Conservation (phyloP, 2,329 filamentous ascomycete genomes). For the Didymella arachidicola region DNA sequence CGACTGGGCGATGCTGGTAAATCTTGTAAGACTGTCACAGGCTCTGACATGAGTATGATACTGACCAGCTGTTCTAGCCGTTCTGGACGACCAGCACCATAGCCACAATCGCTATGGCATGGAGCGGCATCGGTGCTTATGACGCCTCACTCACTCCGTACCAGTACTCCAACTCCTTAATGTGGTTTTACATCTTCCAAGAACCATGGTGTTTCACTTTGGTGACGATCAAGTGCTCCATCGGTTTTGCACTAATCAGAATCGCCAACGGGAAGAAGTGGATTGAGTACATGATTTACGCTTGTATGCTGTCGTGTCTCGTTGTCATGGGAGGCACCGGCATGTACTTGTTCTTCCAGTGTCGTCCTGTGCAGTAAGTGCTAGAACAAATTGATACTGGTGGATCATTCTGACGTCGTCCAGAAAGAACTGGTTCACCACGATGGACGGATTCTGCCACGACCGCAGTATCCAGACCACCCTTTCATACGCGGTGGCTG, state of each 20-base stretch:
- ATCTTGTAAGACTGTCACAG: slow-evolving; percentile 11
- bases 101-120: slow-evolving; percentile 23
- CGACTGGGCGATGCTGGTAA: slow-evolving; percentile 27
- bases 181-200: slow-evolving; percentile 26
- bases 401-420: background rate
- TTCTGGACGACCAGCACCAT: slow-evolving; percentile 19
- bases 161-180: slow-evolving; percentile 19
- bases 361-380: slow-evolving; percentile 21
- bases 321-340: slow-evolving; percentile 23
- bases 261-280: slow-evolving; percentile 24
- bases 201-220: slow-evolving; percentile 25
- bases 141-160: slow-evolving; percentile 16
- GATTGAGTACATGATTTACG: slow-evolving; percentile 24
- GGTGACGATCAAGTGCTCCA: slow-evolving; percentile 25
- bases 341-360: slow-evolving; percentile 26
- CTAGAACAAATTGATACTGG: background rate
- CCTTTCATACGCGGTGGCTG: slow-evolving; percentile 20
- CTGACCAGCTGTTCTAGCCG: slow-evolving; percentile 11
- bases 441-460: slow-evolving; percentile 15
- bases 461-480: slow-evolving; percentile 18
- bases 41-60: background rate
- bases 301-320: slow-evolving; percentile 15
- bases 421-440: slow-evolving; percentile 24
- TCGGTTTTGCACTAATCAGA: slow-evolving; percentile 23
- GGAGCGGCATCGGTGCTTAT: slow-evolving; percentile 21